Percentiles rank a stretch among this genome's conserved stretches.
Evolutionary conservation across 1,284 basidiomycete genomes (phyloP).

Genomic region (Ustilago nuda): DNA sequence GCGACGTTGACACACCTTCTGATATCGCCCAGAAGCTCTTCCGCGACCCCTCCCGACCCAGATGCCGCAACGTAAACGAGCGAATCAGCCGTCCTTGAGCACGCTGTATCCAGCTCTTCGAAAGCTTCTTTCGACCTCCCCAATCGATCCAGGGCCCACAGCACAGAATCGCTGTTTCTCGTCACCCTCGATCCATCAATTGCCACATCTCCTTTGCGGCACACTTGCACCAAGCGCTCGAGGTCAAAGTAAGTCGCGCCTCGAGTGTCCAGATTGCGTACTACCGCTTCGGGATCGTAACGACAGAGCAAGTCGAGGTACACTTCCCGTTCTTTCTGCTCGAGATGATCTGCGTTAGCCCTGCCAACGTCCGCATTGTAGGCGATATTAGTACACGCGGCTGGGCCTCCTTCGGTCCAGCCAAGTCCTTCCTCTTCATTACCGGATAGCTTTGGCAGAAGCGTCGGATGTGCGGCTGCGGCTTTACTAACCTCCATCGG

Average conservation of each 20-base stretch:
- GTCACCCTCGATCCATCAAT: slow-evolving; percentile 33
- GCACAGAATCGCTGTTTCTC: slow-evolving; percentile 79
- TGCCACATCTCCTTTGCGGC: slow-evolving; percentile 72
- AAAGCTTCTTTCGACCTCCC: slow-evolving; percentile 75
- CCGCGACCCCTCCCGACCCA: not conserved
- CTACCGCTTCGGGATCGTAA: slow-evolving; percentile 77
- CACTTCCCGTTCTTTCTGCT: slow-evolving; percentile 73
- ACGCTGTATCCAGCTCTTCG: slow-evolving; percentile 48
- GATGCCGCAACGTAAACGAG: slow-evolving; percentile 25
- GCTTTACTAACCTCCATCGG: slow-evolving; percentile 71
- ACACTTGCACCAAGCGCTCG: slow-evolving; percentile 75
- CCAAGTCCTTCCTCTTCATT: slow-evolving; percentile 64
- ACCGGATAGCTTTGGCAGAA: slow-evolving; percentile 12
- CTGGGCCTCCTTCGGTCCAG: slow-evolving; percentile 13
- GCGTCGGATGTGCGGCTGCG: slow-evolving; percentile 62
- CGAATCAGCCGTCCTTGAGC: slow-evolving; percentile 57
- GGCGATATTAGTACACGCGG: not conserved
- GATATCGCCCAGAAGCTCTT: slow-evolving; percentile 35
- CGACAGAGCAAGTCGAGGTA: slow-evolving; percentile 82
- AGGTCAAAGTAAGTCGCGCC: slow-evolving; percentile 76
- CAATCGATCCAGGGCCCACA: slow-evolving; percentile 82
- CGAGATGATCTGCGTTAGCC: slow-evolving; percentile 70
- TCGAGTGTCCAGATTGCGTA: slow-evolving; percentile 77
- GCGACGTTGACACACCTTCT: slow-evolving; percentile 44
- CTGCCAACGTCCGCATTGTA: slow-evolving; percentile 39